Evolutionary conservation across 768 basidiomycete species (phyloP), one percentile per base, ranked within the genome.

Genomic region (Galerina marginata): DNA sequence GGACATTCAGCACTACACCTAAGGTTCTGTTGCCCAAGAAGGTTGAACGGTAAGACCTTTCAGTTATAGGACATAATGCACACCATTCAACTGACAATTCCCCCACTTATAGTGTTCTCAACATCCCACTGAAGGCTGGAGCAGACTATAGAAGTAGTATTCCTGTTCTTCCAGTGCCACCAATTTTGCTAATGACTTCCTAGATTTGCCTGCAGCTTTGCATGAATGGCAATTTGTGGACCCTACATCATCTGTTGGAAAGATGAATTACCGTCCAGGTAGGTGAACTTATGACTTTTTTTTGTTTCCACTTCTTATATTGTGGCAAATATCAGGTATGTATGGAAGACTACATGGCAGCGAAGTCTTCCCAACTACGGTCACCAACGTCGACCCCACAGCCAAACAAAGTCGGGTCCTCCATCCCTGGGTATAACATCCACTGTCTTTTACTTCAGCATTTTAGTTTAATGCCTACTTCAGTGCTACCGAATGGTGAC

Each of bases 301-400:
- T 40, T 25, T 47, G 44, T 12, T 14, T 9, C 36, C 16, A 16
- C 23, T 37, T 33, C 46, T 5, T 57, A 9, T 20, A 44, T 45
- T 10, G 43, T 54, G 11, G 43, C 9, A 53, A 40, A 23, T 20
- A n/a, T 38, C 46, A 75, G 78, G 86, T 74, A 78, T 66, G 54
- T 87, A 79, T 61, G 88, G 86, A 6, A 83, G 92, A 7, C 75
- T 92, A 12, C 82, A 88, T 60, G 71, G 74, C 52, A 69, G 83
- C 20, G 67, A 67, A 7, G 85, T 81, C 66, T 93, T 93, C 67
- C 83, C 82, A 42, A 92, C 92, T 0, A 92, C 87, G 0, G 88
- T 92, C 12, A 91, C 90, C 0, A 92, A 93, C 59, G 80, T 93
- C 42, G 86, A 87, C 52, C 91, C 91, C 0, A 91, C 85, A 1